Base-by-base conservation (phyloP, 371 early-diverging fungal species). In the Lichtheimia ornata region DNA sequence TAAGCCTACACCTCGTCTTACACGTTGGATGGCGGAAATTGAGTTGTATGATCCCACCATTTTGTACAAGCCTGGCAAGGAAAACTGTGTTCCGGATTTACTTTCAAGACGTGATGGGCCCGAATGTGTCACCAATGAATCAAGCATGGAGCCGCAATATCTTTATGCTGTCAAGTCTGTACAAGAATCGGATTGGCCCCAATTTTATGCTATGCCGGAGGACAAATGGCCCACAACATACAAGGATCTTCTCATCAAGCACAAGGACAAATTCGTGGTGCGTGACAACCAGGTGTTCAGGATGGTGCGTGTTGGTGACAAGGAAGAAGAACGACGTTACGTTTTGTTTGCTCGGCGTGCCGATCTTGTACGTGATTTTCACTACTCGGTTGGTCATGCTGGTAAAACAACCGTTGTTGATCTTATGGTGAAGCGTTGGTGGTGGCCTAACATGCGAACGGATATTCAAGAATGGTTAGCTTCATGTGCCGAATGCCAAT, bases 381-480 rank as follows among this genome's bases (percentile, higher is more conserved):
- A 73, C 41, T 61, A 67, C 15, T 25, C 51, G 22, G 51, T 64
- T 55, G 67, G 69, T 7, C 71, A 70, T 57, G 77, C 2, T n/a
- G n/a, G n/a, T n/a, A n/a, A 3, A 55, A 66, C 17, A 49, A 27
- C n/a, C n/a, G n/a, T n/a, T n/a, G 5, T 27, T 5, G 63, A 74
- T 15, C 24, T 65, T 11, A 41, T 74, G 59, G 24, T 24, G 3
- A 30, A 59, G 14, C 58, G 59, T 0, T 62, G 50, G 50, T 74
- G 75, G 75, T 74, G 75, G 75, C 75, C 69, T 0, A 40, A 50
- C 1, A 61, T 71, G 71, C 54, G 54, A n/a, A n/a, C n/a, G n/a
- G n/a, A n/a, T n/a, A n/a, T n/a, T 15, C 7, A 18, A 5, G 54
- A 53, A 0, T 70, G 63, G 62, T n/a, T 76, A 5, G 41, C 17